phyloP scores from a whole-genome alignment of 345 rosid genomes.

The Firmiana major region DNA sequence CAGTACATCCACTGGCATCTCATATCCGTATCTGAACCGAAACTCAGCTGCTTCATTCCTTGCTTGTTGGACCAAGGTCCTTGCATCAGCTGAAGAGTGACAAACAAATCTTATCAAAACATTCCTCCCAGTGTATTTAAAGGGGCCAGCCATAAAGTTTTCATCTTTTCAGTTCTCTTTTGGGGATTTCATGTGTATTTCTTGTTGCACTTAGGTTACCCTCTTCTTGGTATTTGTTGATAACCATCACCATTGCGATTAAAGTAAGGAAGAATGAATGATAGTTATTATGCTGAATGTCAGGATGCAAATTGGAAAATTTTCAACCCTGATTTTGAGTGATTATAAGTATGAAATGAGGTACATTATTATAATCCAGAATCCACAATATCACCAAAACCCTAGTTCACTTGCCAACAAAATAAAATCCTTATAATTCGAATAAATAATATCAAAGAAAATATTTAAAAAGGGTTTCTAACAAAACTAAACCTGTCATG shows the following conservation, averaged over 20 bases:
- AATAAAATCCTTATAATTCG: not conserved
- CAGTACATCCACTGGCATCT: constrained; percentile 93
- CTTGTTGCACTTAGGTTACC: not conserved
- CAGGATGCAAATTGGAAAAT: not conserved
- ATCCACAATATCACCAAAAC: not conserved
- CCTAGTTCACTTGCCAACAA: not conserved
- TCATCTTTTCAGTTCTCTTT: not conserved
- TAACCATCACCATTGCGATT: not conserved
- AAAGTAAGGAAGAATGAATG: not conserved
- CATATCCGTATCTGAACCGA: constrained; percentile 90
- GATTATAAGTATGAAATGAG: not conserved
- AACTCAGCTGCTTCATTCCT: constrained; percentile 99
- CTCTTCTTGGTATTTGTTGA: not conserved
- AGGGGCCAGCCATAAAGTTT: not conserved
- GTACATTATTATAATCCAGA: not conserved
- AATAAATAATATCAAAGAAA: not conserved
- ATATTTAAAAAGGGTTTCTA: not conserved
- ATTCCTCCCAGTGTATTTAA: not conserved
- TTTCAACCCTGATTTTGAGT: not conserved
- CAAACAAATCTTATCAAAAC: not conserved
- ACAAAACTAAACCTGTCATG: constrained; percentile 64
- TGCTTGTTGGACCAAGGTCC: constrained; percentile 96
- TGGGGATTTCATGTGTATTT: not conserved
- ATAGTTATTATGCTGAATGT: not conserved
- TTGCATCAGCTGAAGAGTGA: constrained; percentile 80